Conservation (phyloP, 768 basidiomycete species). For the Podaxis pistillaris region DNA sequence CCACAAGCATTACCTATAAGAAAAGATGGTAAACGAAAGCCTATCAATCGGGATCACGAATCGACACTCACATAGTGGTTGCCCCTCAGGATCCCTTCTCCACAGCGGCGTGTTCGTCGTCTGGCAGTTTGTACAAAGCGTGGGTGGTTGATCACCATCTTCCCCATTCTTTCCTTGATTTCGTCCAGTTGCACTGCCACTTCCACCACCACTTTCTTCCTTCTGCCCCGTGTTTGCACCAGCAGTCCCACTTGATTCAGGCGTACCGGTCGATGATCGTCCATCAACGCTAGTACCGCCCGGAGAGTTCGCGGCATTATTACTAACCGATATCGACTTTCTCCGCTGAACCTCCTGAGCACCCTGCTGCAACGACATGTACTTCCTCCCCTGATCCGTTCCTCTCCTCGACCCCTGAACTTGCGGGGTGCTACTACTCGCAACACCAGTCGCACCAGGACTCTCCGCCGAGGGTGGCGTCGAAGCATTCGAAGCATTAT, state of each 20-base stretch:
- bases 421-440: constrained; percentile 8
- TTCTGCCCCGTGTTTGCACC: constrained; percentile 16
- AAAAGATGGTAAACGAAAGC: constrained; percentile 19
- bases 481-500: constrained; percentile 65
- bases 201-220: constrained; percentile 22
- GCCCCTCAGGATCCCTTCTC: constrained; percentile 90
- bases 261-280: constrained; percentile 65
- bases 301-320: constrained; percentile 11
- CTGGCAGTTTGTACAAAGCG: constrained; percentile 91
- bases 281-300: constrained; percentile 30
- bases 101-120: constrained; percentile 95
- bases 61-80: constrained; percentile 73
- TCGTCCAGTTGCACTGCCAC: constrained; percentile 14
- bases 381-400: constrained; percentile 45
- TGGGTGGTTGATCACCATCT: constrained; percentile 71
- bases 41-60: constrained; percentile 8
- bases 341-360: constrained; percentile 56
- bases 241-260: constrained; percentile 45
- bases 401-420: constrained; percentile 28
- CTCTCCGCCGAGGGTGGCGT: constrained; percentile 71
- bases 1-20: constrained; percentile 83
- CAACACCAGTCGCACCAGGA: constrained; percentile 18
- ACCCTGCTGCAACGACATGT: constrained; percentile 62
- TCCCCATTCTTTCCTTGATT: constrained; percentile 62
- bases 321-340: constrained; percentile 31